Evolutionary conservation across 2,329 filamentous ascomycete genomes (phyloP).

Genomic region (Lasiodiplodia theobromae): DNA sequence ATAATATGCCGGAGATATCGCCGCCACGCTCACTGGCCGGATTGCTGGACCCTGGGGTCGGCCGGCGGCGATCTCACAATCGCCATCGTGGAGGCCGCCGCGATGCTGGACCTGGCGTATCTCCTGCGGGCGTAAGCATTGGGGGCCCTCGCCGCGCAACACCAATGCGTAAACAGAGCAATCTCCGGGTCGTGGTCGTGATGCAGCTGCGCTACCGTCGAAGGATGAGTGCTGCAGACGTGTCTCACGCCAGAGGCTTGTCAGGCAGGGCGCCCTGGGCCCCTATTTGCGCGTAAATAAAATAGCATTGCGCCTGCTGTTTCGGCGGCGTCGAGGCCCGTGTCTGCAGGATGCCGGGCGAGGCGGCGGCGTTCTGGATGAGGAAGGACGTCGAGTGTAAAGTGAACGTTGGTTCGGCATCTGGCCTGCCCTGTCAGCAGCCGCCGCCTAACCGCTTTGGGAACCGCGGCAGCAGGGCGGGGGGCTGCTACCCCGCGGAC

Average conservation of each 20-base stretch:
- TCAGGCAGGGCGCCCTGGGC: background rate
- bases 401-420: background rate
- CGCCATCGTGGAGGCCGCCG: background rate
- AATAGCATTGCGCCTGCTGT: background rate
- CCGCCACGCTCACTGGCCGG: background rate
- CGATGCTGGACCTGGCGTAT: background rate
- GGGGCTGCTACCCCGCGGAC: background rate
- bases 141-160: background rate
- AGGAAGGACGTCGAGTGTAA: constrained; percentile 9
- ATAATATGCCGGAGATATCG: constrained; percentile 10
- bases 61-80: constrained; percentile 1
- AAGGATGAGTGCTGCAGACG: constrained; percentile 15
- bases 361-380: background rate
- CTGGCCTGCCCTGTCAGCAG: background rate
- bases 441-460: background rate
- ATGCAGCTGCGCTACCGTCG: background rate
- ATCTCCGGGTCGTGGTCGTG: constrained; percentile 5
- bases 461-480: background rate
- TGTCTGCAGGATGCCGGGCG: background rate
- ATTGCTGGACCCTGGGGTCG: constrained; percentile 9
- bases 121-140: background rate
- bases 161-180: constrained; percentile 5
- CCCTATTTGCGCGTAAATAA: background rate
- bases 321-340: constrained; percentile 3
- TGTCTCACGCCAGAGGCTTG: background rate